A percentile compares a stretch with the other conserved stretches of the same genome.
Conservation (phyloP, 2,329 filamentous ascomycete species). For the Trichoderma harzianum region DNA sequence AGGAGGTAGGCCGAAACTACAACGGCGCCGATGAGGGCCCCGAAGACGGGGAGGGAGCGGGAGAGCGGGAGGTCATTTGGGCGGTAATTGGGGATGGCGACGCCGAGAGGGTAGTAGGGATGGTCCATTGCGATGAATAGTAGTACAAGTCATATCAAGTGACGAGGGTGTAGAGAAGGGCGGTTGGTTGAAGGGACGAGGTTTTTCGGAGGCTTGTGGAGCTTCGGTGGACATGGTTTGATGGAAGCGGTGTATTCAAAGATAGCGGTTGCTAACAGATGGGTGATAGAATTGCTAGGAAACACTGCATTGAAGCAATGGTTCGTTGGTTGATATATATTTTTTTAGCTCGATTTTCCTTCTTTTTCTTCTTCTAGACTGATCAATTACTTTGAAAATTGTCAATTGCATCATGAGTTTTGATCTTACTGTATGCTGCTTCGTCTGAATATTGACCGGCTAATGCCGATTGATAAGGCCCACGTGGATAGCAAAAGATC, state of each 20-base stretch:
- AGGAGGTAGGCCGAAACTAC: slow-evolving; percentile 32
- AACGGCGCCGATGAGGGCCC: slow-evolving; percentile 34
- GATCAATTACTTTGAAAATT: neutral
- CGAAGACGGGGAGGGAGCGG: slow-evolving; percentile 37
- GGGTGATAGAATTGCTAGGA: neutral
- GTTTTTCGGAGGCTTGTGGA: neutral
- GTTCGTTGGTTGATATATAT: neutral
- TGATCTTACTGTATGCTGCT: neutral
- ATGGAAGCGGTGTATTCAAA: neutral
- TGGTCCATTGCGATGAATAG: slow-evolving; percentile 29
- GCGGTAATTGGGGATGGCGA: slow-evolving; percentile 42
- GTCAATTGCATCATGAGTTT: neutral
- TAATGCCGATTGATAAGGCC: neutral
- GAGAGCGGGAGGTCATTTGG: slow-evolving; percentile 42
- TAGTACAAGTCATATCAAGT: neutral
- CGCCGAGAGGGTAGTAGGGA: slow-evolving; percentile 49
- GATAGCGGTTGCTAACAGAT: neutral
- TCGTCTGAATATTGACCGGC: neutral
- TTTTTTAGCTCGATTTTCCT: neutral
- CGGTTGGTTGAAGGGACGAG: neutral
- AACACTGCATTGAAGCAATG: neutral
- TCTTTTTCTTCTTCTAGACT: neutral
- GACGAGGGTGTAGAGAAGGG: neutral
- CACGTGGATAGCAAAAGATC: neutral
- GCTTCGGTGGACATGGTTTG: neutral